phyloP scores from a whole-genome alignment of 176 grass and related monocot species.

The sorghum (Sorghum bicolor) region Sorghum_bicolor_NCBIv3 NC_012879.2:58026501-58027000 shows the following conservation, averaged over 20 bases:
- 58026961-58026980: background rate
- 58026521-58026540: background rate
- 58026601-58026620: background rate
- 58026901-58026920: background rate
- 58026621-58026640: background rate
- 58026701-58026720: background rate
- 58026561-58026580: background rate
- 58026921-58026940: background rate
- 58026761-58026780: background rate
- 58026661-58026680: background rate
- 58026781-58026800: background rate
- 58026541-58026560: background rate
- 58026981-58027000: constrained; percentile 17
- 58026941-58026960: background rate
- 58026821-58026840: background rate
- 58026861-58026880: background rate
- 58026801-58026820: too few species aligned
- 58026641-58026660: background rate
- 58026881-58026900: background rate
- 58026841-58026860: background rate
- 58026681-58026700: constrained; percentile 3
- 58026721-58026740: background rate
- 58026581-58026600: background rate
- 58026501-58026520: too few species aligned
- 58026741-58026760: background rate